phyloP scores from a whole-genome alignment of 129 eudicot genomes.

The sunflower (Helianthus annuus) region DNA sequence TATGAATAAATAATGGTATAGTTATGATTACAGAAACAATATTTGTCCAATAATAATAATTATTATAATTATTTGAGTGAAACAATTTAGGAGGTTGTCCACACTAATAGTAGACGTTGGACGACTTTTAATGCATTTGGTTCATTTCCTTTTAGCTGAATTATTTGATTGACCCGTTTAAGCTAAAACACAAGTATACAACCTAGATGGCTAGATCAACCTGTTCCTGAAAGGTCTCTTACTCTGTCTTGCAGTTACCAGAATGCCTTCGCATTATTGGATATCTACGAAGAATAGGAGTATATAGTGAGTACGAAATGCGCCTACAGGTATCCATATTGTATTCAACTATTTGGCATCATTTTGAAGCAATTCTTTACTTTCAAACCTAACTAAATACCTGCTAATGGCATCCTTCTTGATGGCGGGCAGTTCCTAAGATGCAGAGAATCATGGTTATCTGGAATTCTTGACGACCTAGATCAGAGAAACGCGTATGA shows the following conservation, averaged over 20 bases:
- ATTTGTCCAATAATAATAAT: not conserved
- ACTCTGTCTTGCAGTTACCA: conserved; percentile 69
- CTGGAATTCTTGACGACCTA: conserved; percentile 54
- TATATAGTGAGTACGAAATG: conserved; percentile 89
- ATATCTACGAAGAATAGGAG: conserved; percentile 93
- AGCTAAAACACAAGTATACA: not conserved
- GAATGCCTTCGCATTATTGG: conserved; percentile 99
- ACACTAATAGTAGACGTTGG: not conserved
- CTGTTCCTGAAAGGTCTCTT: conserved; percentile 15
- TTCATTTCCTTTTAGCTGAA: not conserved
- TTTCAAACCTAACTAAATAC: conserved; percentile 8
- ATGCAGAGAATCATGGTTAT: conserved; percentile 97
- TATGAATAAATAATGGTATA: not conserved
- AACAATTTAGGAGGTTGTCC: conserved; percentile 1
- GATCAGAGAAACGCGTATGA: not conserved
- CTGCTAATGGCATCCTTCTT: conserved; percentile 19
- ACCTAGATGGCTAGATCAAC: too few relatives aligned
- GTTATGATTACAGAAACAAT: not conserved
- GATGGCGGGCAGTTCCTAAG: conserved; percentile 67
- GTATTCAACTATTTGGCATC: not conserved
- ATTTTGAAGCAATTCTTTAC: conserved; percentile 6
- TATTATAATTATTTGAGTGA: not conserved
- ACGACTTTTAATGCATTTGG: not conserved
- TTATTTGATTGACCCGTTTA: not conserved
- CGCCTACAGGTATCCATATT: conserved; percentile 73